Evolutionary conservation across 805 yeast genomes (phyloP), one percentile per base, ranked within the genome.

Genomic region (Maudiozyma turicensis): DNA sequence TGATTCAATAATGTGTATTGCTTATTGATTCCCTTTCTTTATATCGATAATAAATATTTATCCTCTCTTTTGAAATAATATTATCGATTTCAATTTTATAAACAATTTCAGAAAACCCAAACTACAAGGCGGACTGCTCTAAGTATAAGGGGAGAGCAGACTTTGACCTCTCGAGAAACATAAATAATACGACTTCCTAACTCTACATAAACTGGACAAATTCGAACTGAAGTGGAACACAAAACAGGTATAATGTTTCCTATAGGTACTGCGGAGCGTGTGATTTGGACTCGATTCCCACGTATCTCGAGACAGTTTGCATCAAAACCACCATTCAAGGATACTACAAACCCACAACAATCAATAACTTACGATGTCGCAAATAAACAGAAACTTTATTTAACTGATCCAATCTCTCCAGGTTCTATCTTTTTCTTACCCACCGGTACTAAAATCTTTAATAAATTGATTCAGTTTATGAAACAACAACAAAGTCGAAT

Each of bases 391-490:
- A 78, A 79, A 53, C 70, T 93, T 42, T 93, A 82, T 63, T 78
- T 83, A 72, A 81, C 86, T 3, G 95, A 88, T 64, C 78, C 84
- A 6, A 67, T 77, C 15, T 84, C 97, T 0, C 98, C 98, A 0
- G 99, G 99, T 0, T 85, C 95, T 0, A 78, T 86, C 1, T 93
- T 93, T 71, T 88, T 93, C 58, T 72, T 91, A 39, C 98, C 98
- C 0, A 89, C 88, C 60, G 99, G 99, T 2, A 81, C 97, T 1
- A 72, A 91, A 42, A 76, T 93, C 29, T 86, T 90, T 71, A 86
- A 88, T 64, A 84, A 80, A 54, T 69, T 93, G 51, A 72, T 87
- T 11, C 73, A 73, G 41, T 93, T 89, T 65, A 90, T 93, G 91
- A 85, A 87, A 61, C 69, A 80, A 40, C 96, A 88, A 61, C 64